Percentiles rank a stretch among this genome's conserved stretches.
phyloP scores from a whole-genome alignment of 257 asterid genomes.

The Anisodus tanguticus region DNA sequence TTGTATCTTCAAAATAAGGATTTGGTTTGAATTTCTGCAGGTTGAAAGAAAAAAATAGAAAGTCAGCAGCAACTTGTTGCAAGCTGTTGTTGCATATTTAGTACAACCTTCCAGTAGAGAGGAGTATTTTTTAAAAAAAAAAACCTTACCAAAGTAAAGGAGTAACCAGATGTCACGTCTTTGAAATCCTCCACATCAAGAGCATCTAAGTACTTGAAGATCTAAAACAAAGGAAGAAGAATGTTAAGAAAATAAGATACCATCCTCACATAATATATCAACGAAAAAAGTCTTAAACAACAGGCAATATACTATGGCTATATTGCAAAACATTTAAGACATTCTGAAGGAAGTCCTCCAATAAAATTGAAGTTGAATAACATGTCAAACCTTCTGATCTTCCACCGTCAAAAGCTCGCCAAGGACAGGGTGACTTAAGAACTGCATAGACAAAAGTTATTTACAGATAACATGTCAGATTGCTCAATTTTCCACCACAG shows the following conservation, averaged over 20 bases:
- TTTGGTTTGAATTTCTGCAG: slow-evolving; percentile 65
- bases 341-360: slow-evolving; percentile 24
- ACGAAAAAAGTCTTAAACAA: background rate
- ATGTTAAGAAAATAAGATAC: slow-evolving; percentile 50
- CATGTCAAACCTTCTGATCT: slow-evolving; percentile 53
- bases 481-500: slow-evolving; percentile 25
- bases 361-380: slow-evolving; percentile 17
- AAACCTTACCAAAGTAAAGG: slow-evolving; percentile 58
- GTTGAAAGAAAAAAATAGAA: slow-evolving; percentile 20
- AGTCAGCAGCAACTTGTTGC: slow-evolving; percentile 25
- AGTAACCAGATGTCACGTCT: slow-evolving; percentile 57
- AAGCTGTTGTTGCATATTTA: slow-evolving; percentile 17
- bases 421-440: slow-evolving; percentile 62
- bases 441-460: slow-evolving; percentile 44
- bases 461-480: slow-evolving; percentile 17
- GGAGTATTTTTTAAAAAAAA: slow-evolving; percentile 18
- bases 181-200: slow-evolving; percentile 63
- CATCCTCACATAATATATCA: slow-evolving; percentile 31
- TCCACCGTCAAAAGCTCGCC: slow-evolving; percentile 49
- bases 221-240: slow-evolving; percentile 36
- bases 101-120: background rate
- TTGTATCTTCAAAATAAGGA: slow-evolving; percentile 54
- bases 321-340: slow-evolving; percentile 18
- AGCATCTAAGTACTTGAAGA: slow-evolving; percentile 56
- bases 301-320: background rate